These are phyloP conservation scores for Daldinia eschscholtzii DNA, from an alignment of 2,329 filamentous ascomycete species.

Conservation along the genomic window DNA sequence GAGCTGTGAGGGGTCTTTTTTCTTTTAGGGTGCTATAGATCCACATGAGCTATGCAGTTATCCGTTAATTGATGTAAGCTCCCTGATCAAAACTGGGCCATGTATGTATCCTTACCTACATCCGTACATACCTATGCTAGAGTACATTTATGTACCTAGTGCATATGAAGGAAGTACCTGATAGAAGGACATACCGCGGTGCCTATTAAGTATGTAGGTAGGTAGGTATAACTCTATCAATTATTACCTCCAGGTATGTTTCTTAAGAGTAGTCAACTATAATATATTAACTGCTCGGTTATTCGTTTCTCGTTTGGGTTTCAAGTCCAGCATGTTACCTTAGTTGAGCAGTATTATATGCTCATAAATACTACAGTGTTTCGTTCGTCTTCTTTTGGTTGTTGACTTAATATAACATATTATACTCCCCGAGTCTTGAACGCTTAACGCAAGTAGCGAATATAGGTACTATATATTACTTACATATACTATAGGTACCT, in stretches of 20 bases:
- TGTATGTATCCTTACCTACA: background rate
- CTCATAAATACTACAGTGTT: background rate
- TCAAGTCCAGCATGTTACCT: background rate
- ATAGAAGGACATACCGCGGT: background rate
- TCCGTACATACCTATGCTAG: background rate
- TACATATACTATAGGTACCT: too few species aligned
- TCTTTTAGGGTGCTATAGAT: constrained; percentile 3
- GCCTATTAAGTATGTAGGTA: background rate
- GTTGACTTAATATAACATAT: background rate
- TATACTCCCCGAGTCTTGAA: background rate
- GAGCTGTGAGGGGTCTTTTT: constrained; percentile 40
- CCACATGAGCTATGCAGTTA: constrained; percentile 5
- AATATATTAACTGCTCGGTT: background rate
- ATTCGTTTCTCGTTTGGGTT: background rate
- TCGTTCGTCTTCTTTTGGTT: background rate
- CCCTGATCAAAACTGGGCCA: constrained; percentile 1
- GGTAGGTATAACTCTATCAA: background rate
- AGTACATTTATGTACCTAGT: background rate
- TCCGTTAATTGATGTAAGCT: background rate
- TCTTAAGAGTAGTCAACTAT: background rate
- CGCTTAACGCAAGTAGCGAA: background rate
- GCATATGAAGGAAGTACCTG: background rate
- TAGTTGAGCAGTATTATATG: background rate
- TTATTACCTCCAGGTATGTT: background rate
- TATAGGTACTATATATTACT: too few species aligned